Conservation (phyloP, 371 early-diverging fungal genomes). For the Agmasoma carcini region DNA sequence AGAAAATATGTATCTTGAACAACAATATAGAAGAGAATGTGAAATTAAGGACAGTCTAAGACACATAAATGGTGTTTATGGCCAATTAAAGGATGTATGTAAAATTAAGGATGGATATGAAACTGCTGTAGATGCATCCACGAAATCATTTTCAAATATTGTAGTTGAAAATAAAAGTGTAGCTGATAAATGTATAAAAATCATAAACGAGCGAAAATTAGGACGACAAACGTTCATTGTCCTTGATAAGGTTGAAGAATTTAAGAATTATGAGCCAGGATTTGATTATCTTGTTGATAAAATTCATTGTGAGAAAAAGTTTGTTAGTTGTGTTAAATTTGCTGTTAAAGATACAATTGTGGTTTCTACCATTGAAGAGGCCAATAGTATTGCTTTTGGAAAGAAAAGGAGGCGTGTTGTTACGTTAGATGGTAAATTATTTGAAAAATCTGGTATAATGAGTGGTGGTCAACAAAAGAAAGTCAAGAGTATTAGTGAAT, state of each 20-base stretch:
- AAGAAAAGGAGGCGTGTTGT: slow-evolving; percentile 73
- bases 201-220: slow-evolving; percentile 65
- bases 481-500: slow-evolving; percentile 21
- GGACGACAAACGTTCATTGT: slow-evolving; percentile 77
- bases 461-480: slow-evolving; percentile 60
- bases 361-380: slow-evolving; percentile 68
- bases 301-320: slow-evolving; percentile 61
- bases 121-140: slow-evolving; percentile 80
- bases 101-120: slow-evolving; percentile 80
- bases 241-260: slow-evolving; percentile 56
- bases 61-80: slow-evolving; percentile 54
- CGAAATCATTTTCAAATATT: slow-evolving; percentile 67
- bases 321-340: slow-evolving; percentile 71
- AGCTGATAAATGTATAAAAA: slow-evolving; percentile 76
- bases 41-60: slow-evolving; percentile 25
- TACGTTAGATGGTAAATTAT: slow-evolving; percentile 78
- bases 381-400: slow-evolving; percentile 72
- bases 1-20: slow-evolving; percentile 18
- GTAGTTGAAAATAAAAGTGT: slow-evolving; percentile 80
- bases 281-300: slow-evolving; percentile 41
- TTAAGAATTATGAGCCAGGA: slow-evolving; percentile 38
- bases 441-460: slow-evolving; percentile 89
- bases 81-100: slow-evolving; percentile 83
- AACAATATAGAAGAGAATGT: slow-evolving; percentile 20
- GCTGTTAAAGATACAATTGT: slow-evolving; percentile 78